These are phyloP conservation scores for Amborella trichopoda DNA, from an alignment of 164 flowering plant species.

Conservation along the genomic window DNA sequence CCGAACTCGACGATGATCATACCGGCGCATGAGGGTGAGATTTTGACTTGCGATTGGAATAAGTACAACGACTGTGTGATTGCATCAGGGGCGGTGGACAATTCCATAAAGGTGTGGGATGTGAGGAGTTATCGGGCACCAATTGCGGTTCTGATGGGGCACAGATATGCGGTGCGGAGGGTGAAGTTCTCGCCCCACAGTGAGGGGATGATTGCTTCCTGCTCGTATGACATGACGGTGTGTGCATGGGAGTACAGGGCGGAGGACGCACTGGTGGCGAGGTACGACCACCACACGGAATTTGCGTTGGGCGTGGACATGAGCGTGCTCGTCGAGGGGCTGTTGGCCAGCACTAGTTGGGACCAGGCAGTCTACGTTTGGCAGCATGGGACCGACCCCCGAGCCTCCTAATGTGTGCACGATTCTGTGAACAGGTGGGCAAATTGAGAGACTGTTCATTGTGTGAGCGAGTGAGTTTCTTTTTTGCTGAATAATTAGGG, in stretches of 20 bases:
- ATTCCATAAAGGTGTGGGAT: constrained; percentile 81
- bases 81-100: constrained; percentile 74
- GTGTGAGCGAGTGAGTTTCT: too few relatives aligned
- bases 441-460: too few relatives aligned
- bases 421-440: too few relatives aligned
- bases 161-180: constrained; percentile 64
- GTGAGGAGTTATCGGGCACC: constrained; percentile 33
- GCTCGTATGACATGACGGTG: constrained; percentile 93
- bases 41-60: constrained; percentile 80
- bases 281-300: constrained; percentile 94
- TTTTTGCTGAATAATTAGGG: too few relatives aligned
- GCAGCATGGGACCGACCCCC: constrained; percentile 91
- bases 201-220: constrained; percentile 40
- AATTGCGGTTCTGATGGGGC: constrained; percentile 21
- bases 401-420: constrained; percentile 64
- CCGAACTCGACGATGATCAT: constrained; percentile 65
- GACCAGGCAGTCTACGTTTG: constrained; percentile 90
- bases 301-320: constrained; percentile 91
- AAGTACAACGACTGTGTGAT: constrained; percentile 75
- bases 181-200: constrained; percentile 82
- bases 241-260: constrained; percentile 80
- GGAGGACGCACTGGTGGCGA: constrained; percentile 69
- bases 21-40: constrained; percentile 75
- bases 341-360: constrained; percentile 94
- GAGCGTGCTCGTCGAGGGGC: constrained; percentile 95